Evolutionary conservation across 2,329 filamentous ascomycete genomes (phyloP).

Genomic region (Calonectria pseudoreteaudii): DNA sequence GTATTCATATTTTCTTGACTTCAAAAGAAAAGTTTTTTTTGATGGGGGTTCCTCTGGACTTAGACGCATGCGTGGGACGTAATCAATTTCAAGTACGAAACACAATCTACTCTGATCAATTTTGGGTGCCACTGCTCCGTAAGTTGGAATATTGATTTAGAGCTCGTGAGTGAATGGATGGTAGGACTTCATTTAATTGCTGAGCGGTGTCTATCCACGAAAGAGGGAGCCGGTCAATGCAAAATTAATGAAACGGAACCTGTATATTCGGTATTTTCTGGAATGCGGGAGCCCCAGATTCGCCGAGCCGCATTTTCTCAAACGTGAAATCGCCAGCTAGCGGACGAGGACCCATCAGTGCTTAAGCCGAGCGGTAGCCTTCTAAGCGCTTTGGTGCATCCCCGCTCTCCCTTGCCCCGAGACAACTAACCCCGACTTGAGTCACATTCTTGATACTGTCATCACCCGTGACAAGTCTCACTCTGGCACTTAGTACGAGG

Average conservation of each 20-base stretch:
- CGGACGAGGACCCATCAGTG: background rate
- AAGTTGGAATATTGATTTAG: background rate
- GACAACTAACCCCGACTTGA: constrained; percentile 8
- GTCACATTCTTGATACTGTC: background rate
- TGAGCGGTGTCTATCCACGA: background rate
- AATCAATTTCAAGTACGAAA: background rate
- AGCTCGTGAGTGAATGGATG: background rate
- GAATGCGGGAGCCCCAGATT: constrained; percentile 1
- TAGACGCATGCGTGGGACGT: background rate
- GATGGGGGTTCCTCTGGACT: background rate
- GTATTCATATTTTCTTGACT: background rate
- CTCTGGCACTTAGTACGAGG: background rate
- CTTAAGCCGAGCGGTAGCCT: background rate
- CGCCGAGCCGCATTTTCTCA: background rate
- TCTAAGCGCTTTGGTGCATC: background rate
- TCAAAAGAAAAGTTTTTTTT: background rate
- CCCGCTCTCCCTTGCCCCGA: background rate
- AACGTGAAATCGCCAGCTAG: background rate
- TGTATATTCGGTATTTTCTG: background rate
- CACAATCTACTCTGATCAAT: background rate
- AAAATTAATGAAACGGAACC: background rate
- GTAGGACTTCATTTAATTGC: background rate
- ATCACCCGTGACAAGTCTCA: constrained; percentile 5
- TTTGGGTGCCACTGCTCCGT: fast-evolving
- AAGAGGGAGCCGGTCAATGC: background rate